Evolutionary conservation across 768 basidiomycete genomes (phyloP).

Genomic region (Lactifluus rugatus): DNA sequence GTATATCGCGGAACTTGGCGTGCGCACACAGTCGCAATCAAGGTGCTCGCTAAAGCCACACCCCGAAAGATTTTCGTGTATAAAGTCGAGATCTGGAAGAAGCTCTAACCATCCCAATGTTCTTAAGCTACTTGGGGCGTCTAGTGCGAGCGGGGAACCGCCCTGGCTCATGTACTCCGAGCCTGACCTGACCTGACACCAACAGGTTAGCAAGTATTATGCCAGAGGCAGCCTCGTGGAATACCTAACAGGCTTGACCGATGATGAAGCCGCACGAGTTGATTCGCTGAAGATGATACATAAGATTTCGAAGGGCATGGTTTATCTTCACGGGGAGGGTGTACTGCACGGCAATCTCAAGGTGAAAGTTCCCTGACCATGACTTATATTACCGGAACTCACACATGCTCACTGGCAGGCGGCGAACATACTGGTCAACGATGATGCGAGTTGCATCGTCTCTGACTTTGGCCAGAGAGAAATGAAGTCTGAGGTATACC

Average conservation of each 20-base stretch:
- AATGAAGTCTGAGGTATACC: constrained; percentile 62
- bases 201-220: constrained; percentile 56
- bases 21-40: constrained; percentile 56
- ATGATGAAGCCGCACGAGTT: constrained; percentile 25
- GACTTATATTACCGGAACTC: background rate
- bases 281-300: constrained; percentile 54
- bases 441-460: constrained; percentile 56
- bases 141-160: constrained; percentile 54
- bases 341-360: constrained; percentile 79
- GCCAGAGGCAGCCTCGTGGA: constrained; percentile 54
- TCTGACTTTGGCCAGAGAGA: constrained; percentile 80
- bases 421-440: constrained; percentile 68
- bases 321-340: constrained; percentile 59
- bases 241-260: constrained; percentile 36
- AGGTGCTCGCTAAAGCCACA: constrained; percentile 54
- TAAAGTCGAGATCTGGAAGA: constrained; percentile 66
- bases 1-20: constrained; percentile 75
- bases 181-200: background rate
- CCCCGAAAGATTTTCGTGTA: constrained; percentile 56
- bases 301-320: constrained; percentile 74
- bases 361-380: constrained; percentile 29
- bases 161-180: constrained; percentile 28
- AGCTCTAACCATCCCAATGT: constrained; percentile 60
- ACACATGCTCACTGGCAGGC: constrained; percentile 37
- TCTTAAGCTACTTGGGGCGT: constrained; percentile 67